Evolutionary conservation across 2,329 filamentous ascomycete species (phyloP).

Genomic region (Ascochyta clinopodiicola): DNA sequence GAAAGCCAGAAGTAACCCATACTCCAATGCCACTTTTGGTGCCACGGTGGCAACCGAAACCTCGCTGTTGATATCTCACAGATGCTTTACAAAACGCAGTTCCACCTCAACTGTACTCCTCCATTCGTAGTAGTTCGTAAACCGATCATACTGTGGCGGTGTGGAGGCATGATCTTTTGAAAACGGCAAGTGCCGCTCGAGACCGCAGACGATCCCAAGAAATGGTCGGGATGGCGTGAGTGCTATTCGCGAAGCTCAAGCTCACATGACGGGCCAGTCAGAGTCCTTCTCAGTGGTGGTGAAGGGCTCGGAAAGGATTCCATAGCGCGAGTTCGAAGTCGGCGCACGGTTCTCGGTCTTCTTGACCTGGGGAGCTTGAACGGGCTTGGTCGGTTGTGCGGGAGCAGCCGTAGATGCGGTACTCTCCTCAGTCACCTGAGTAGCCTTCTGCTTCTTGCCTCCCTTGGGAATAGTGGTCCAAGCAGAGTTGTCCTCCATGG

Average conservation of each 20-base stretch:
- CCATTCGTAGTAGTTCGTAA: constrained; percentile 1
- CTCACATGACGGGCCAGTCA: constrained; percentile 51
- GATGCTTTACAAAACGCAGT: constrained; percentile 17
- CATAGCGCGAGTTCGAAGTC: constrained; percentile 33
- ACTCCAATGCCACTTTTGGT: constrained; percentile 14
- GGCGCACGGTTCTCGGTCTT: constrained; percentile 39
- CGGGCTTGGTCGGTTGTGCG: constrained; percentile 33
- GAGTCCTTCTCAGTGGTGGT: constrained; percentile 42
- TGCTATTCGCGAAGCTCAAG: not conserved
- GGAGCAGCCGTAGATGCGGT: constrained; percentile 27
- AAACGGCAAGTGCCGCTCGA: not conserved
- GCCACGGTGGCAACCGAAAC: constrained; percentile 4
- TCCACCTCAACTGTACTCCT: not conserved
- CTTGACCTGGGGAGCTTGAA: constrained; percentile 22
- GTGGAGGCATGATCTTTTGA: not conserved
- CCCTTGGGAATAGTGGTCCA: constrained; percentile 67
- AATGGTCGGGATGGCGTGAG: not conserved
- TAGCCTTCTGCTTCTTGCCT: constrained; percentile 61
- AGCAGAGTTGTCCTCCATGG: constrained; percentile 57
- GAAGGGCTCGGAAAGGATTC: constrained; percentile 37
- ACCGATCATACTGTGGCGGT: not conserved
- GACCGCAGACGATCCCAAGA: not conserved
- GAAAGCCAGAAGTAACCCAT: constrained; percentile 1
- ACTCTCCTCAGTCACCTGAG: constrained; percentile 52
- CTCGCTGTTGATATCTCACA: constrained; percentile 16